Percentiles rank a stretch among this genome's conserved stretches.
Conservation (phyloP, 176 grass and related monocot species). For the Tillandsia fasciculata region DNA sequence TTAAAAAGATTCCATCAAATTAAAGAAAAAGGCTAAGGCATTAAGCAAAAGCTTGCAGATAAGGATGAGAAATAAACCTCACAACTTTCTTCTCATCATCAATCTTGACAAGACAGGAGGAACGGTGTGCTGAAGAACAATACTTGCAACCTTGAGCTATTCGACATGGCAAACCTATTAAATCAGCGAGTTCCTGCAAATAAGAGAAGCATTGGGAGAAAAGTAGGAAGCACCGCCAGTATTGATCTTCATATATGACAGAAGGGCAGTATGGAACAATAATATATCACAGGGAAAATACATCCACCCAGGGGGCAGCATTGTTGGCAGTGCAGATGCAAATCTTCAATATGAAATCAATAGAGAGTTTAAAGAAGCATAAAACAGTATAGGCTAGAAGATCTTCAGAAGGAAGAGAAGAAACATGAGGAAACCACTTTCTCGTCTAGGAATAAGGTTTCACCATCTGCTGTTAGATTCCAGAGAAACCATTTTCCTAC, state of each 20-base stretch:
- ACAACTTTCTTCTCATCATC: constrained; percentile 25
- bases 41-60: not conserved
- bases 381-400: not conserved
- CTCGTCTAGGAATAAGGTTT: too few relatives aligned
- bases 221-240: not conserved
- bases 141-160: constrained; percentile 92
- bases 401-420: not conserved
- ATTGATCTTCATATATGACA: not conserved
- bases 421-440: too few relatives aligned
- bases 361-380: not conserved
- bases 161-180: constrained; percentile 67
- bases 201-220: not conserved
- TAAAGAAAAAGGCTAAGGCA: not conserved
- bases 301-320: too few relatives aligned
- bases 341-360: too few relatives aligned
- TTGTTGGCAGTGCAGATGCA: too few relatives aligned
- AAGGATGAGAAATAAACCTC: constrained; percentile 21
- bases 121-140: constrained; percentile 69
- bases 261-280: not conserved
- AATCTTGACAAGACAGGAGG: constrained; percentile 84
- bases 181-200: constrained; percentile 65
- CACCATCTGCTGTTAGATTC: too few relatives aligned
- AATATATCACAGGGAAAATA: not conserved
- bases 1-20: too few relatives aligned
- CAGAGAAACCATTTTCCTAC: too few relatives aligned